These are phyloP conservation scores for Paecilomyces formosus DNA, from an alignment of 2,329 filamentous ascomycete genomes.

Conservation along the genomic window DNA sequence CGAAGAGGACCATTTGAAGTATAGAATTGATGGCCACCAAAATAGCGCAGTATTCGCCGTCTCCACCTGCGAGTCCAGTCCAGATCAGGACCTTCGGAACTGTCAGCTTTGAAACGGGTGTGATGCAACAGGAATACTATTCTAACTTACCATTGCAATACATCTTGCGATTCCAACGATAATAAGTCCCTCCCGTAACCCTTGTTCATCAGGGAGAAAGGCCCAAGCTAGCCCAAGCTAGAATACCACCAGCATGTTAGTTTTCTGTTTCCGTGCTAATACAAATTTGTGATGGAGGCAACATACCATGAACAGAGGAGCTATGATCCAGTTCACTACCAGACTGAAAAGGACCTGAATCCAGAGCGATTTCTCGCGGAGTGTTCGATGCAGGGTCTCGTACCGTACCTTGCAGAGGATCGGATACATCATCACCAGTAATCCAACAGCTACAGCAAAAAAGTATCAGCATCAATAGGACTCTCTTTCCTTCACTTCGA, in stretches of 20 bases:
- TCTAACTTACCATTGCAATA: conserved; percentile 67
- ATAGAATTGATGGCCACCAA: conserved; percentile 69
- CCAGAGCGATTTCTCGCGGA: conserved; percentile 60
- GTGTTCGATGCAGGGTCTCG: conserved; percentile 63
- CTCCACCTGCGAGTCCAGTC: conserved; percentile 69
- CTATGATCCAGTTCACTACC: conserved; percentile 74
- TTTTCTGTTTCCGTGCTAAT: neutral
- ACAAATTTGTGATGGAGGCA: neutral
- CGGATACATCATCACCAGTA: conserved; percentile 91
- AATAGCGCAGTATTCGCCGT: conserved; percentile 75
- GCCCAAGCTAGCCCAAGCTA: conserved; percentile 47
- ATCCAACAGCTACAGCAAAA: conserved; percentile 55
- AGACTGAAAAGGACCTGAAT: conserved; percentile 71
- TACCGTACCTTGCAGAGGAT: conserved; percentile 81
- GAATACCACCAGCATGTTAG: neutral
- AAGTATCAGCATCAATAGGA: conserved; percentile 1
- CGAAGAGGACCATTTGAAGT: conserved; percentile 66
- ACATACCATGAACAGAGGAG: conserved; percentile 70
- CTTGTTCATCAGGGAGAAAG: conserved; percentile 44
- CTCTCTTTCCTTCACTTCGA: neutral
- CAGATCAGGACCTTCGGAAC: conserved; percentile 56
- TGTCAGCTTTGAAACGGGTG: neutral
- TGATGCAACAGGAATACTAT: neutral
- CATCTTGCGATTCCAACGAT: conserved; percentile 79
- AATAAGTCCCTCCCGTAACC: conserved; percentile 58